These are phyloP conservation scores for Magnolia sinica DNA, from an alignment of 164 flowering plant species.

Conservation along the genomic window DNA sequence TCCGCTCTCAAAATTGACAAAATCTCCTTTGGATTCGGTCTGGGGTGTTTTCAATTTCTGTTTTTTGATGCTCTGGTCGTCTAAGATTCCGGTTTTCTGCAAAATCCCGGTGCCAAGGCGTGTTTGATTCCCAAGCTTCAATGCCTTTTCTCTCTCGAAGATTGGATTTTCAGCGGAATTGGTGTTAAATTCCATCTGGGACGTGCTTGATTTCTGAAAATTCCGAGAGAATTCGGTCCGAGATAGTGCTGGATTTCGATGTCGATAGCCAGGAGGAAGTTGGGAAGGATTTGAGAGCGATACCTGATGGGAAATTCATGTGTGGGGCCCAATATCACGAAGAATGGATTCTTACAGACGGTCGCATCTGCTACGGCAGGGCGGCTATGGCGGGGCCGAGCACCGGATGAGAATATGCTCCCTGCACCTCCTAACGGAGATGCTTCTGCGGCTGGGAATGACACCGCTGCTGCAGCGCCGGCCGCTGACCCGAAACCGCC, in stretches of 20 bases:
- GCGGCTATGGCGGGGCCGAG: constrained; percentile 21
- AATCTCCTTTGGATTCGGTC: not conserved
- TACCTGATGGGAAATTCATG: constrained; percentile 34
- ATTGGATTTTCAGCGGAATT: not conserved
- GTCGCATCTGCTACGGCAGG: constrained; percentile 23
- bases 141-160: no score
- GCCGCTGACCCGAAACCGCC: constrained; percentile 1
- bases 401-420: constrained; percentile 7
- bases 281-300: constrained; percentile 10
- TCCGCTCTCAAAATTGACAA: not conserved
- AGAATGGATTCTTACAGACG: constrained; percentile 21
- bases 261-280: constrained; percentile 1
- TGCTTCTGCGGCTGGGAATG: not conserved
- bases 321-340: constrained; percentile 24
- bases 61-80: not conserved
- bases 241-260: constrained; percentile 14
- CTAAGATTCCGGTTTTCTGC: not conserved
- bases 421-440: not conserved
- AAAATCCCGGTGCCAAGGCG: no score
- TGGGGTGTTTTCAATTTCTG: not conserved
- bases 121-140: no score
- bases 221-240: not conserved
- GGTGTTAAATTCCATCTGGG: not conserved
- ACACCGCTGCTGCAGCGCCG: not conserved
- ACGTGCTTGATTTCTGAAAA: not conserved